Conservation (phyloP, 75 land plant genomes). For the Sequoia sempervirens region DNA sequence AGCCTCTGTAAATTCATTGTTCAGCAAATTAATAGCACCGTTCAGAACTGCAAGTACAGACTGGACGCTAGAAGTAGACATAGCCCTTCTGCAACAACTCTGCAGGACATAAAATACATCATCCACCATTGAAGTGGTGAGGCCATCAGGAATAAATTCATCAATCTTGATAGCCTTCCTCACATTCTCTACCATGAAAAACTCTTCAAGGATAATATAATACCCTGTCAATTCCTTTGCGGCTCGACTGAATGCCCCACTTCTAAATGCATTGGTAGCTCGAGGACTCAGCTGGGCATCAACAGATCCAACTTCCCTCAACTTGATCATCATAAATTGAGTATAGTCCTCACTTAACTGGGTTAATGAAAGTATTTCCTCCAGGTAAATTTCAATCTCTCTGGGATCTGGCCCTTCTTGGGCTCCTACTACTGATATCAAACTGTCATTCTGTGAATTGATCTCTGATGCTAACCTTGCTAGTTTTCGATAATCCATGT, state of each 20-base stretch:
- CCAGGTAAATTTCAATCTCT: conserved; percentile 72
- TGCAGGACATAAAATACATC: conserved; percentile 88
- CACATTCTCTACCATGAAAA: conserved; percentile 93
- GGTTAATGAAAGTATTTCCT: conserved; percentile 69
- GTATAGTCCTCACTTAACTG: conserved; percentile 89
- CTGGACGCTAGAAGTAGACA: conserved; percentile 68
- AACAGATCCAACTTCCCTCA: conserved; percentile 63
- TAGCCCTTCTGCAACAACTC: conserved; percentile 77
- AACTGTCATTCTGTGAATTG: conserved; percentile 53
- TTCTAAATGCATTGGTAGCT: conserved; percentile 58
- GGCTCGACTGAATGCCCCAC: conserved; percentile 47
- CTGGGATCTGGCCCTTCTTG: conserved; percentile 84
- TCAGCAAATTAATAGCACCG: conserved; percentile 52
- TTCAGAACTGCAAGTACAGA: conserved; percentile 65
- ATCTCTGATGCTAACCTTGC: conserved; percentile 62
- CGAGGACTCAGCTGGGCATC: conserved; percentile 66
- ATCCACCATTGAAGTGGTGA: conserved; percentile 93
- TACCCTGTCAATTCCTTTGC: conserved; percentile 60
- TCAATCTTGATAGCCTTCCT: conserved; percentile 83
- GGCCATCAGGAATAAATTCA: conserved; percentile 64
- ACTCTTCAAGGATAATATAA: conserved; percentile 63
- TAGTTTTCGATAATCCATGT: conserved; percentile 65
- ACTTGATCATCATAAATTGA: conserved; percentile 54
- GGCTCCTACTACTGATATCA: conserved; percentile 42
- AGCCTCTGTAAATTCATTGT: conserved; percentile 79